Base-by-base conservation (phyloP, 768 basidiomycete genomes). In the Porpolomopsis calyptriformis region DNA sequence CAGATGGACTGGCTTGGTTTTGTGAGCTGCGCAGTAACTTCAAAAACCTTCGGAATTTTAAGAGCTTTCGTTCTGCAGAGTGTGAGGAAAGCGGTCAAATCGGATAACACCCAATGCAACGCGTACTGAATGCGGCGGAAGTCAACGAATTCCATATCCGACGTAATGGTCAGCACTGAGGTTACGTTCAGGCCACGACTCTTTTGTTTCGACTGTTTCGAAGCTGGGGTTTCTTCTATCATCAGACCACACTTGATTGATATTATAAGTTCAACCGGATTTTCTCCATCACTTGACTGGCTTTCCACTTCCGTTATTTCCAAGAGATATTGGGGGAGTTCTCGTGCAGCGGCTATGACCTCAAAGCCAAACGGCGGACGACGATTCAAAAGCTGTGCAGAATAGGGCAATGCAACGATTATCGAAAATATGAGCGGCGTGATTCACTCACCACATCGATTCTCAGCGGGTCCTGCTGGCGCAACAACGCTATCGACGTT, bases 51-150 rank as follows among this genome's bases (percentile, higher is more conserved):
- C 2, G 63, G 57, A 14, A 74, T 72, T 48, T 63, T 71, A 44
- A 92, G 69, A 4, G 70, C 72, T 52, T 80, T 84, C 2, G 85
- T 89, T 9, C 88, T 92, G 55, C 37, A 10, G 27, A 35, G 26
- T 14, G 6, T 27, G 37, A 14, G 52, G 42, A 47, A 20, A 43
- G 8, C 14, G 23, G n/a, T n/a, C n/a, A 40, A 12, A 14, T 20
- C 5, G 8, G n/a, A 40, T 38, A 14, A 12, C 2, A 42, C 7
- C 36, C 22, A 46, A 26, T n/a, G 25, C 35, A n/a, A 14, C 10
- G 59, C 68, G 51, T 53, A 90, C 90, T 74, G 68, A 36, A 85
- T 85, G 18, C 85, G 76, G 24, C 89, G 79, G 57, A 84, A 91
- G 57, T 90, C 86, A 47, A 94, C 61, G 43, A 82, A 78, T 19